Base-by-base conservation (phyloP, 2,329 filamentous ascomycete species). In the Ophiostoma australiae region DNA sequence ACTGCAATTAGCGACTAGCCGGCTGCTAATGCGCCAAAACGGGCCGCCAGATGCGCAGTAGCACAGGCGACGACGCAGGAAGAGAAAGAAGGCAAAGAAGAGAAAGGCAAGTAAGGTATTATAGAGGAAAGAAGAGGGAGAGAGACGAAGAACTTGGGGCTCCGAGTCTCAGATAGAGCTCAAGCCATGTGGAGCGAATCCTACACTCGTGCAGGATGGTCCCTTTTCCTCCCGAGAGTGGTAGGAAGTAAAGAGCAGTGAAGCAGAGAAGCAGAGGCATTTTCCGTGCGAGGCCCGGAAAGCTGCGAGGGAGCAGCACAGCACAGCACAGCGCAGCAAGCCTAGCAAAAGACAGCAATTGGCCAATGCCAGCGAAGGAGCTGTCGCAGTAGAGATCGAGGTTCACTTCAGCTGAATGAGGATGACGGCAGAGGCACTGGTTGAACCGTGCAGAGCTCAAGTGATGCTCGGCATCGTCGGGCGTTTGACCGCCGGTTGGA, bases 151-250 rank as follows among this genome's bases (percentile, higher is more conserved):
- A 8, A 15, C 20, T 7, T 20, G 44, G 20, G 15, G 15, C 15
- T 20, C 41, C 41, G 44, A 48, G 44, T 20, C 44, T 8, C 17
- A 67, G 31, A 5, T 1, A 67, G 52, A 68, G 4, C 58, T 68
- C 15, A 44, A n/a, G 44, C 52, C 55, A 65, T 68, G 70, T 70
- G 70, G 70, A 70, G 37, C 66, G 70, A 35, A 70, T 39, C 66
- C 52, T 58, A 58, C 52, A 41, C 52, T 61, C 33, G n/a, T 23
- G 10, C 10, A 48, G 23, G 8, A 15, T 11, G 13, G 44, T 63
- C 33, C 35, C 66, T 44, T 52, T 61, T 67, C 48, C 31, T 70
- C 23, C 52, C 63, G 52, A 35, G 66, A 41, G 39, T 1, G 33
- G 20, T 37, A 35, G 11, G 20, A 61, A 27, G 63, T 15, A 39